Evolutionary conservation across 2,329 filamentous ascomycete species (phyloP).

Genomic region (Aspergillus eucalypticola): DNA sequence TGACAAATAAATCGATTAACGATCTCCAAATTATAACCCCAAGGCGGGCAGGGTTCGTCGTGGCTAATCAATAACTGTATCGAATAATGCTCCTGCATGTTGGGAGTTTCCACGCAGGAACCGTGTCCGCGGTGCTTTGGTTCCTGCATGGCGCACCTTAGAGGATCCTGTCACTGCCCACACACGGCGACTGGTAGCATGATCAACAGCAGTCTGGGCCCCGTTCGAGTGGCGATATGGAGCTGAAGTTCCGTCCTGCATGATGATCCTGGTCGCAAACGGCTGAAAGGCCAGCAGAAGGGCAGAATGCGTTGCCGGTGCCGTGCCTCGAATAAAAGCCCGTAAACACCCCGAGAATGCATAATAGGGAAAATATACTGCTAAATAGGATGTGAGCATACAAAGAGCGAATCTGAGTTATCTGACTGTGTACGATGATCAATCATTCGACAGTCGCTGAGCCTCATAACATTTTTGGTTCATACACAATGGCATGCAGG

Average conservation of each 20-base stretch:
- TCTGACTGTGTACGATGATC: too few species aligned
- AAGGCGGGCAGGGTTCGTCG: too few species aligned
- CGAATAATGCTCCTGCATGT: neutral
- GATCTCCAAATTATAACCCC: too few species aligned
- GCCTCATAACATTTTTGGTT: too few species aligned
- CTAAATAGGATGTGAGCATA: too few species aligned
- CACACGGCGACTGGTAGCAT: neutral
- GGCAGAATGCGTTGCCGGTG: neutral
- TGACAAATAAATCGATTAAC: neutral
- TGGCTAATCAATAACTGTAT: neutral
- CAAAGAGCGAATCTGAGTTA: too few species aligned
- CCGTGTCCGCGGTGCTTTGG: neutral
- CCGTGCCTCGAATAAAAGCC: neutral
- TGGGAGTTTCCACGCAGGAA: neutral
- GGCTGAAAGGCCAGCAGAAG: neutral
- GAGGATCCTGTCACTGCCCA: neutral
- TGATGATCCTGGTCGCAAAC: neutral
- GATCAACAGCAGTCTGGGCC: neutral
- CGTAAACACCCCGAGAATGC: neutral
- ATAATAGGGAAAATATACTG: too few species aligned
- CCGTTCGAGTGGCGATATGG: neutral
- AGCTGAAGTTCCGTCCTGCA: neutral
- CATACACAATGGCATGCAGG: too few species aligned
- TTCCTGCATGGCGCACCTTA: slow-evolving; percentile 1
- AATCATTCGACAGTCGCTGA: too few species aligned